phyloP scores from a whole-genome alignment of 2,329 filamentous ascomycete species.

The Coniochaeta sp. region DNA sequence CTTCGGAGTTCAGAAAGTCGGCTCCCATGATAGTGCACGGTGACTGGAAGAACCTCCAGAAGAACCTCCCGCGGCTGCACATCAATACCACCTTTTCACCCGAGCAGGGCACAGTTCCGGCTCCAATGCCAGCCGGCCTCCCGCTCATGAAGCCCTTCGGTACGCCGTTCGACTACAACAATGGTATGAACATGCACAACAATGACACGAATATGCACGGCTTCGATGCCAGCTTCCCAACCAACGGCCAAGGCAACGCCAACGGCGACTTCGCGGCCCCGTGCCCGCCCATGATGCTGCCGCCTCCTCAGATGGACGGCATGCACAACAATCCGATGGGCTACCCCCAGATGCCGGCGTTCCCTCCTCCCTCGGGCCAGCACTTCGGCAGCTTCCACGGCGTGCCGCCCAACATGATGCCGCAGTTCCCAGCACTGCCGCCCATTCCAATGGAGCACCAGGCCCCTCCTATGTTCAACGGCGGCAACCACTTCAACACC shows the following conservation, averaged over 20 bases:
- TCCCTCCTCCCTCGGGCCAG: not conserved
- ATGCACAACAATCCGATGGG: not conserved
- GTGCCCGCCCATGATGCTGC: not conserved
- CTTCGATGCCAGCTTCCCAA: not conserved
- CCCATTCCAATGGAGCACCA: not conserved
- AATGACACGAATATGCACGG: not conserved
- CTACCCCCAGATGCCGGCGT: not conserved
- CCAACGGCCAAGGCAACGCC: not conserved
- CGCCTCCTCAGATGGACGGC: not conserved
- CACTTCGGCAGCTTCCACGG: not conserved
- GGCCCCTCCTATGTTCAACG: not conserved
- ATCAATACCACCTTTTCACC: not conserved
- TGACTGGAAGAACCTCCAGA: not conserved
- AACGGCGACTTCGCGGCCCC: not conserved
- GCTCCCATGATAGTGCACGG: not conserved
- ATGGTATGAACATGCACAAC: too few relatives aligned
- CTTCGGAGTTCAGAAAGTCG: conserved; percentile 16
- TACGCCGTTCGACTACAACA: not conserved
- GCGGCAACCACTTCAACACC: not conserved
- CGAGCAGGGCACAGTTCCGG: not conserved
- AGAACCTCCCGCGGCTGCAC: not conserved
- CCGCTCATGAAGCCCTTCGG: not conserved
- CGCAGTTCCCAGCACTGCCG: not conserved
- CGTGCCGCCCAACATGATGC: not conserved
- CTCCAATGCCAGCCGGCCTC: not conserved